These are phyloP conservation scores for Cyclanthera cordifolia DNA, from an alignment of 306 rosid species.

Conservation along the genomic window DNA sequence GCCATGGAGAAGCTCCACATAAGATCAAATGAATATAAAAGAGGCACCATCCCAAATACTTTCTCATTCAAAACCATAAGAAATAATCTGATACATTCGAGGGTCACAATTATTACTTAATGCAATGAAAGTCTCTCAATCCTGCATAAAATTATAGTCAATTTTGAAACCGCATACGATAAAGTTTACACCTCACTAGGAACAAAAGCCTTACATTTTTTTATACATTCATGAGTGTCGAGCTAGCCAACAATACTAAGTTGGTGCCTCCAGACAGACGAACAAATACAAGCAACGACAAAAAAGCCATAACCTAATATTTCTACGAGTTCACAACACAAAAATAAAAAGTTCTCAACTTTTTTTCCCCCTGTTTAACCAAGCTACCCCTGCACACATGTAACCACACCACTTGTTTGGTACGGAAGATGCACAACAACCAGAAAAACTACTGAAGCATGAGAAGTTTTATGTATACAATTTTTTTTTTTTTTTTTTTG, in stretches of 20 bases:
- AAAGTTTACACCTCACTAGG: background rate
- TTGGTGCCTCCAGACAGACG: background rate
- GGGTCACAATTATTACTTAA: background rate
- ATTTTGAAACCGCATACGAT: background rate
- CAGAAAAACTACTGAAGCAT: background rate
- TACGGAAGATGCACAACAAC: background rate
- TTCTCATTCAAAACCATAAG: background rate
- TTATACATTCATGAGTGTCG: no score
- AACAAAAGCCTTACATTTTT: background rate
- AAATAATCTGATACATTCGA: background rate
- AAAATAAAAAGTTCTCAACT: background rate
- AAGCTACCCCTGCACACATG: background rate
- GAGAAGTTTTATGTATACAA: background rate
- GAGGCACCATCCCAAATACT: background rate
- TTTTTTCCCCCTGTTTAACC: background rate
- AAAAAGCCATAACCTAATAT: background rate
- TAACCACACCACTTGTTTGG: background rate
- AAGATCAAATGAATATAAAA: slow-evolving; percentile 1
- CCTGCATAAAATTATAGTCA: background rate
- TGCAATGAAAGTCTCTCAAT: background rate
- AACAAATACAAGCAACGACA: background rate
- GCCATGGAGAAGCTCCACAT: slow-evolving; percentile 27
- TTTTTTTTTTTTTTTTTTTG: no score
- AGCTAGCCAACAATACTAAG: background rate
- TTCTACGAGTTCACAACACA: background rate